Evolutionary conservation across 495 filamentous ascomycete genomes (phyloP).

Genomic region (Immersiella caudata): DNA sequence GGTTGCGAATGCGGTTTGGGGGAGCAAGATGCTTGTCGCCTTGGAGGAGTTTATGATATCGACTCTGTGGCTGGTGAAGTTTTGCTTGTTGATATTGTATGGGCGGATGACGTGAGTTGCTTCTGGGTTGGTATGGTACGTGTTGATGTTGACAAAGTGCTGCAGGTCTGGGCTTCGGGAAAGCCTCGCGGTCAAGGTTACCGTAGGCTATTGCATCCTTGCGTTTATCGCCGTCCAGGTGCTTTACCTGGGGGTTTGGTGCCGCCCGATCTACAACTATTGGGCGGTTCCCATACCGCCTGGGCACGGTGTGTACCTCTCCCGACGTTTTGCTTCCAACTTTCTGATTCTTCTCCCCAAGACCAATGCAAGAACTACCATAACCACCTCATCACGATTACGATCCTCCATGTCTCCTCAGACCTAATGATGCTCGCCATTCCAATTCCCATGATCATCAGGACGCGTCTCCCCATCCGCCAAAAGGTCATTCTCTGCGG

Average conservation of each 20-base stretch:
- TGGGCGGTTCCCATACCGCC: constrained; percentile 23
- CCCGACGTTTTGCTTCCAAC: background rate
- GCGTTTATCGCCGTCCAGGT: constrained; percentile 45
- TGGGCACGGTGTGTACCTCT: constrained; percentile 7
- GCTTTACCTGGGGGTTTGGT: constrained; percentile 48
- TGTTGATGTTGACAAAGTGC: background rate
- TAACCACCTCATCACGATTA: constrained; percentile 51
- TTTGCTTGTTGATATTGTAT: constrained; percentile 56
- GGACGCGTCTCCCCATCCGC: constrained; percentile 40
- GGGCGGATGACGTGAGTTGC: constrained; percentile 47
- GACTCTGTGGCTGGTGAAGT: constrained; percentile 52
- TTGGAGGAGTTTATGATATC: constrained; percentile 54
- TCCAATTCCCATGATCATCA: constrained; percentile 46
- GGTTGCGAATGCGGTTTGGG: constrained; percentile 44
- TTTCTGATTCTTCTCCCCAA: constrained; percentile 21
- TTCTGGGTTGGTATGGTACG: background rate
- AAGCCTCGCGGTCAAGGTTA: constrained; percentile 42
- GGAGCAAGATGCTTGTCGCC: constrained; percentile 50
- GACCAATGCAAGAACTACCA: constrained; percentile 50
- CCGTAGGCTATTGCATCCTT: constrained; percentile 35
- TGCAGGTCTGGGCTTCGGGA: constrained; percentile 28
- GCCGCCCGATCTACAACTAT: constrained; percentile 32
- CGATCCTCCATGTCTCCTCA: constrained; percentile 53
- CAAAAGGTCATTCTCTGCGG: constrained; percentile 46
- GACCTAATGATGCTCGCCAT: constrained; percentile 53